Percentiles rank a stretch among this genome's conserved stretches.
These are phyloP conservation scores for Eucalyptus grandis DNA, from an alignment of 345 rosid species.

Conservation along the genomic window DNA sequence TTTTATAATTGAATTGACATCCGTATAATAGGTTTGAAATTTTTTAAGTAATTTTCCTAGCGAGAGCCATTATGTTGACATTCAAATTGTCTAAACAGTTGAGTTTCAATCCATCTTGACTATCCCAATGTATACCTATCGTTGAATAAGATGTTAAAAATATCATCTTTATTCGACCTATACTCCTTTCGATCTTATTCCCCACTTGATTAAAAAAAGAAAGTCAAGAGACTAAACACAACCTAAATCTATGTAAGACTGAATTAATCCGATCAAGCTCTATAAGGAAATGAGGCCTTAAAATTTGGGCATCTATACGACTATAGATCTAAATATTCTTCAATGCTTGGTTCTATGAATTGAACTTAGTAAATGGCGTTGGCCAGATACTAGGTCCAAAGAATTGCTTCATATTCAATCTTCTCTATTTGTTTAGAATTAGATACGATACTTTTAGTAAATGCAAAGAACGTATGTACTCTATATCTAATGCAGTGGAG, in stretches of 20 bases:
- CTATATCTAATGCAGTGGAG: conserved; percentile 4
- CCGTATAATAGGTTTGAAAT: neutral
- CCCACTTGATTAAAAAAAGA: neutral
- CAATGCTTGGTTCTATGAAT: neutral
- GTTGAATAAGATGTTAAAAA: neutral
- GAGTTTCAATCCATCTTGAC: neutral
- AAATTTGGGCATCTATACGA: neutral
- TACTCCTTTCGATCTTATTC: neutral
- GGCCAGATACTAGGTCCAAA: neutral
- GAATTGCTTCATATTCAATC: neutral
- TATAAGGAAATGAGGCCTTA: neutral
- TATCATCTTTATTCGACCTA: neutral
- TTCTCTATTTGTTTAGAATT: neutral
- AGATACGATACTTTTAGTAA: neutral
- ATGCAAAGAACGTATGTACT: neutral
- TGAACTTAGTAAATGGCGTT: neutral
- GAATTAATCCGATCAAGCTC: neutral
- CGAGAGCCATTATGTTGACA: neutral
- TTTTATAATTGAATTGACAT: neutral
- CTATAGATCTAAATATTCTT: neutral
- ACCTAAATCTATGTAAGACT: neutral
- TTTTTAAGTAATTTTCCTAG: neutral
- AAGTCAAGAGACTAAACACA: neutral
- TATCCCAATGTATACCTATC: neutral
- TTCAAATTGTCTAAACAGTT: neutral